Conservation (phyloP, 176 grass and related monocot genomes). For the Oropetium thomaeum region DNA sequence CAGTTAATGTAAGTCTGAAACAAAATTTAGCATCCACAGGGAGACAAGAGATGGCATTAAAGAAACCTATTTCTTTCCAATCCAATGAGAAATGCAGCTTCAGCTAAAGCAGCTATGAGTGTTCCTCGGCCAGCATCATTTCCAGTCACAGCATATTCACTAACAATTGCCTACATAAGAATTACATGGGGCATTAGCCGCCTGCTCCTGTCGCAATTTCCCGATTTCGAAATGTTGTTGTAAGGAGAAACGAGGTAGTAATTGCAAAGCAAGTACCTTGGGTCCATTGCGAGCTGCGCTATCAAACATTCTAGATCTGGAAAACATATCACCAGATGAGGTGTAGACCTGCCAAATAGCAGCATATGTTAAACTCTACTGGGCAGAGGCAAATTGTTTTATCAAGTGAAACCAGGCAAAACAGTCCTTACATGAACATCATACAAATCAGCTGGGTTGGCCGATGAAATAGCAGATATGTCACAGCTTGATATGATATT, state of each 20-base stretch:
- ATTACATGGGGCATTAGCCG: constrained; percentile 25
- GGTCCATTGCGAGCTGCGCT: constrained; percentile 48
- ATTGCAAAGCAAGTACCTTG: constrained; percentile 45
- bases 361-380: constrained; percentile 22
- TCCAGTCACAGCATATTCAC: constrained; percentile 98
- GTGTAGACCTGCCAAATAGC: constrained; percentile 70
- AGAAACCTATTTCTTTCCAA: constrained; percentile 85
- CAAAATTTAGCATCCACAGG: not conserved
- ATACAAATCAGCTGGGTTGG: constrained; percentile 82
- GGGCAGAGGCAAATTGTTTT: not conserved
- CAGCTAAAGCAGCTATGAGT: constrained; percentile 77
- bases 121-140: constrained; percentile 92
- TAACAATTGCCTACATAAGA: constrained; percentile 81
- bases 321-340: constrained; percentile 82
- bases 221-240: no score
- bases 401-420: constrained; percentile 18
- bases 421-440: constrained; percentile 81
- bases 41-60: constrained; percentile 22
- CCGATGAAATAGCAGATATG: constrained; percentile 50
- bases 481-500: constrained; percentile 86
- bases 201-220: no score
- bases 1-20: constrained; percentile 13
- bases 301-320: constrained; percentile 76
- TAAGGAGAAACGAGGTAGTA: constrained; percentile 6
- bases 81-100: constrained; percentile 94